Evolutionary conservation across 768 basidiomycete species (phyloP), one percentile per base, ranked within the genome.

Genomic region (Russula vinacea): DNA sequence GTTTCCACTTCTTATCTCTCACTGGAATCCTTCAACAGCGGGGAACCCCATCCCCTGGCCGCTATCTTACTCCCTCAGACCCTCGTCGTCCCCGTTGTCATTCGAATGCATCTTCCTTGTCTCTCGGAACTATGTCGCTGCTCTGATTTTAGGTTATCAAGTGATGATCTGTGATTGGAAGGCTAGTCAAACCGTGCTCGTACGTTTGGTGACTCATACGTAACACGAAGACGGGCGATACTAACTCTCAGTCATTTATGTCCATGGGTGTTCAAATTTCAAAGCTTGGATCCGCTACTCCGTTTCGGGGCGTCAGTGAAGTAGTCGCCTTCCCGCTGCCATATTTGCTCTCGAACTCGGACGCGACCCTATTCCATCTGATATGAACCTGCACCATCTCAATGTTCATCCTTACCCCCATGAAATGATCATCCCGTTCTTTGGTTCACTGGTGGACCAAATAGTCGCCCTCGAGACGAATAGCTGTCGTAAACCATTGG

Each of bases 111-210:
- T n/a, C n/a, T n/a, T 63, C 35, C 5, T 52, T 19, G 51, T 58
- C 5, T 5, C 51, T 24, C 35, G 39, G 9, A 59, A 53, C 16
- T 32, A 64, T 58, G 26, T 64, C 24, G 51, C 57, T 8, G 26
- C 35, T 0, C 44, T 58, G 19, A 17, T 47, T 22, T 10, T 19
- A 14, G 1, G 4, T 5, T 26, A 39, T 45, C 26, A 33, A 54
- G n/a, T 64, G 29, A 64, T 6, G 14, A 2, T 59, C 14, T 59
- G 35, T 52, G 26, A 59, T 54, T 64, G 62, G 57, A 64, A 64
- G 56, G 39, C 51, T 11, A 52, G 62, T 24, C 62, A 39, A 51
- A 59, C 45, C n/a, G 6, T 64, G 2, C 42, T 59, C 35, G 62
- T 64, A 54, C 42, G 57, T 64, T 33, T 19, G 35, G 45, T 17